Percentiles rank a stretch among this genome's conserved stretches.
phyloP scores from a whole-genome alignment of 495 filamentous ascomycete genomes.

The Tuber calosporum region DNA sequence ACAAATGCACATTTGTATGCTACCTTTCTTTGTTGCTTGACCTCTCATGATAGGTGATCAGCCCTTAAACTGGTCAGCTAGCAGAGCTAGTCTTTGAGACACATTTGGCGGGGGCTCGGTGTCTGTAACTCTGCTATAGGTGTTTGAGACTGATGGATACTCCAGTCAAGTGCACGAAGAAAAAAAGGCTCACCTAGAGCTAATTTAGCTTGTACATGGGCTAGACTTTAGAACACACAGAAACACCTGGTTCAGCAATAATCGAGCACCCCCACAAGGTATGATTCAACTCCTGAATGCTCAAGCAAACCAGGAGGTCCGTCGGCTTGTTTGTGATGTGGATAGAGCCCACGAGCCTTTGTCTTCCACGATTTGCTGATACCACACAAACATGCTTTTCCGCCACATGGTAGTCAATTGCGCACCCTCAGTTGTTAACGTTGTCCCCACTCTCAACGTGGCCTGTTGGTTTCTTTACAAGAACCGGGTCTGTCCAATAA shows the following conservation, averaged over 20 bases:
- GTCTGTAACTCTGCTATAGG: not conserved
- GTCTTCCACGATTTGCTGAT: conserved; percentile 22
- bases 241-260: conserved; percentile 40
- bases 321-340: not conserved
- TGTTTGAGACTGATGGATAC: not conserved
- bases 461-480: conserved; percentile 1
- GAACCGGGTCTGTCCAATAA: not conserved
- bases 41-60: not conserved
- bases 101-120: not conserved
- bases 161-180: not conserved
- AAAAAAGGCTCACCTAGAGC: not conserved
- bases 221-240: conserved; percentile 32
- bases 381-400: conserved; percentile 33
- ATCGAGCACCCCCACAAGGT: conserved; percentile 40
- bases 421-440: not conserved
- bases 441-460: conserved; percentile 8
- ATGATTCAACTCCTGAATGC: conserved; percentile 6
- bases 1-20: not conserved
- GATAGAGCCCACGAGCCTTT: not conserved
- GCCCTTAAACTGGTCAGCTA: not conserved
- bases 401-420: conserved; percentile 35
- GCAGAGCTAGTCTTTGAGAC: not conserved
- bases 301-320: not conserved
- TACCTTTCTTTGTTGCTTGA: not conserved
- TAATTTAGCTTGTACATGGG: not conserved